Evolutionary conservation across 805 yeast genomes (phyloP), one percentile per base, ranked within the genome.

Genomic region (Lipomyces orientalis): DNA sequence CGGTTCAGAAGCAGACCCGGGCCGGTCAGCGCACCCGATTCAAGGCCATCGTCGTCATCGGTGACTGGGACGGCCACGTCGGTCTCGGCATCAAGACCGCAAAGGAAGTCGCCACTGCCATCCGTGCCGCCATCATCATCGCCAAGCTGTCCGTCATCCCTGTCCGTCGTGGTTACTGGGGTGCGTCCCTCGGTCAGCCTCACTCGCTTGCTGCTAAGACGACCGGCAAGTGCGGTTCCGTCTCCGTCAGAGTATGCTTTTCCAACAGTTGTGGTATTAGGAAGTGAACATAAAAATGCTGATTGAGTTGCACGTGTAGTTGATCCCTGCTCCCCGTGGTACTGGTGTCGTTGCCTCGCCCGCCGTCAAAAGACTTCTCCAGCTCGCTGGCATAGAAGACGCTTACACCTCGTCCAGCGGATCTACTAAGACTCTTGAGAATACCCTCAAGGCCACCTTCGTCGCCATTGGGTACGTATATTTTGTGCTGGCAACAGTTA

Each of bases 21-120:
- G 99, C 99, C 81, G 99, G 99, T 93, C 99, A 95, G 89, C 94
- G 99, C 90, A 95, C 98, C 86, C 93, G 99, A 89, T 93, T 95
- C 90, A 96, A 96, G 95, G 99, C 98, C 85, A 97, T 95, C 81
- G 98, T 95, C 82, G 93, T 95, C 81, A 93, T 95, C 83, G 99
- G 99, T 88, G 99, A 95, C 88, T 87, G 93, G 81, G 92, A 93
- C 92, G 99, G 99, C 84, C 99, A 95, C 89, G 97, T 95, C 86
- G 99, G 99, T 91, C 90, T 95, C 83, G 99, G 99, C 88, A 93
- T 95, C 88, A 95, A 95, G 93, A 94, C 98, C 83, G 97, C 99
- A 80, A 95, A 95, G 93, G 99, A 95, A 88, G 98, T 95, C 81
- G 99, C 99, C 79, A 93, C 98, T 80, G 98, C 99, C 83, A 95